These are phyloP conservation scores for Copromyces sp. DNA, from an alignment of 495 filamentous ascomycete species.

Conservation along the genomic window DNA sequence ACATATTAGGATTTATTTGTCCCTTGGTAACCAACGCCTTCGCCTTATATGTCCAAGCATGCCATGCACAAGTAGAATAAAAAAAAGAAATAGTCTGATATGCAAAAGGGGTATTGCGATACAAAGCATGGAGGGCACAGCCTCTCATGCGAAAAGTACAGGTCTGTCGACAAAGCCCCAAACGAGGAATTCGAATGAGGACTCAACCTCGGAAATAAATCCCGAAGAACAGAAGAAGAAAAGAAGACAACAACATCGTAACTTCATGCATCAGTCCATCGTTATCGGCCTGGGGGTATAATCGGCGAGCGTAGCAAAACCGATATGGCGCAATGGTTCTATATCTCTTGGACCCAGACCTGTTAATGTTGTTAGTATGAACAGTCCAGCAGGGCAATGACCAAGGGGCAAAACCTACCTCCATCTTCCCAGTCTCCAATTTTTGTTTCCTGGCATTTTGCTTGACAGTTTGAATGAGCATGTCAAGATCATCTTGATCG, in stretches of 20 bases:
- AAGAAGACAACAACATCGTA: not conserved
- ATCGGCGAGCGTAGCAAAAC: not conserved
- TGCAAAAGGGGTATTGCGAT: not conserved
- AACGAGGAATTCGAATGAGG: not conserved
- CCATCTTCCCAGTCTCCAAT: slow-evolving; percentile 85
- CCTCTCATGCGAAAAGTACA: not conserved
- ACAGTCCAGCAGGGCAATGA: not conserved
- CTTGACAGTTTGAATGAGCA: slow-evolving; percentile 60
- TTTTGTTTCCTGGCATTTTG: slow-evolving; percentile 61
- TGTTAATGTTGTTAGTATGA: slow-evolving; percentile 24
- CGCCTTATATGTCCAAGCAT: not conserved
- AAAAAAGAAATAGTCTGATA: not conserved
- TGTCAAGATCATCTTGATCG: slow-evolving; percentile 91
- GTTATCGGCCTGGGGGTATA: not conserved
- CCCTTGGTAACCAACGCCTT: not conserved
- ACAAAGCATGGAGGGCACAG: not conserved
- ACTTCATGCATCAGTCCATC: not conserved
- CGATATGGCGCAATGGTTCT: slow-evolving; percentile 4
- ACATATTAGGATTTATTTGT: not conserved
- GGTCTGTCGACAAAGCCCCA: not conserved
- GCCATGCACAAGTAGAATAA: not conserved
- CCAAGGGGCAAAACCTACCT: slow-evolving; percentile 49
- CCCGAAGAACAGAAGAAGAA: not conserved
- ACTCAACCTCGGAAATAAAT: not conserved
- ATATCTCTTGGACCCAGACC: slow-evolving; percentile 60